phyloP scores from a whole-genome alignment of 1,139 yeast genomes.

The Ogataea hybrid region DNA sequence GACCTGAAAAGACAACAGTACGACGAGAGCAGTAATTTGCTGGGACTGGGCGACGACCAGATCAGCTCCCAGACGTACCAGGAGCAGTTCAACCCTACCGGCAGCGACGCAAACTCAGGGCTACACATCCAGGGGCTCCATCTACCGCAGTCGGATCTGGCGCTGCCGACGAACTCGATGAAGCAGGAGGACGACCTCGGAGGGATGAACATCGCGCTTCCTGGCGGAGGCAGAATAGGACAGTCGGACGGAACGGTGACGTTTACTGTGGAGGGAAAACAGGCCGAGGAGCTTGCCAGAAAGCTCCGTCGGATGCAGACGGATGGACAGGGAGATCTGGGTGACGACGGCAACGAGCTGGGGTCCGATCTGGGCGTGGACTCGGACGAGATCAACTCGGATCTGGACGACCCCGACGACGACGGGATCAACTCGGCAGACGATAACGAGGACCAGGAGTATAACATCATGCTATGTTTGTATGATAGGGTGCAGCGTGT shows the following conservation, averaged over 20 bases:
- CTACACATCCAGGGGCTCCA: constrained; percentile 21
- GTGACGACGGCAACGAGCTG: constrained; percentile 43
- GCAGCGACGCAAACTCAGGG: constrained; percentile 10
- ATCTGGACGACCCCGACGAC: constrained; percentile 64
- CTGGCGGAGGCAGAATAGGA: constrained; percentile 39
- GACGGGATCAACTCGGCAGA: constrained; percentile 57
- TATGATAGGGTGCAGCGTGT: constrained; percentile 96
- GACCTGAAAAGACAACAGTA: constrained; percentile 40
- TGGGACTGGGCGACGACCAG: constrained; percentile 12
- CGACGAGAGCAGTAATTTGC: constrained; percentile 14
- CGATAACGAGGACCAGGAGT: constrained; percentile 69
- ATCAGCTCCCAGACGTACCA: constrained; percentile 16
- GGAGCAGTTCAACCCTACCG: constrained; percentile 14
- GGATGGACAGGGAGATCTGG: constrained; percentile 45
- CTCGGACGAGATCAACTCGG: constrained; percentile 63
- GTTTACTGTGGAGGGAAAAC: constrained; percentile 16
- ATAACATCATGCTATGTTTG: constrained; percentile 89
- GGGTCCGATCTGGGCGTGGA: constrained; percentile 40
- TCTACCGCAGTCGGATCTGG: constrained; percentile 24
- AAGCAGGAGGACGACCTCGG: constrained; percentile 20
- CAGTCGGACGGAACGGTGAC: constrained; percentile 36
- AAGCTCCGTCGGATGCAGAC: constrained; percentile 33
- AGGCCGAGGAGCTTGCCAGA: constrained; percentile 14
- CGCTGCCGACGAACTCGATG: constrained; percentile 18
- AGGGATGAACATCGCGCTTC: constrained; percentile 42